Percentiles rank a stretch among this genome's conserved stretches.
These are phyloP conservation scores for Abelmoschus esculentus DNA, from an alignment of 345 rosid species.

Conservation along the genomic window DNA sequence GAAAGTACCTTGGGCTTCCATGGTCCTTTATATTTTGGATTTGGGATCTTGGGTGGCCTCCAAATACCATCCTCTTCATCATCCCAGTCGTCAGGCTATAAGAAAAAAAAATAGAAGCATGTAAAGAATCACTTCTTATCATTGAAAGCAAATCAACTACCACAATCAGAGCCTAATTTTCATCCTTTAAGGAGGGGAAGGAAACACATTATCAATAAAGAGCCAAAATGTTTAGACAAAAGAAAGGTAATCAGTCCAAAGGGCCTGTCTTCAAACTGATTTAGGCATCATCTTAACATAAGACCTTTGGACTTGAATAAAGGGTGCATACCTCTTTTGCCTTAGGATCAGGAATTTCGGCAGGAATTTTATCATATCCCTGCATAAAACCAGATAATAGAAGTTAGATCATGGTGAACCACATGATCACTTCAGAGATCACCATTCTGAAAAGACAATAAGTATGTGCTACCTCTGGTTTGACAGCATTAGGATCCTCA, in stretches of 20 bases:
- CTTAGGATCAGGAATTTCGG: constrained; percentile 58
- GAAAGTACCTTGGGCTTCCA: constrained; percentile 64
- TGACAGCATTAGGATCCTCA: constrained; percentile 68
- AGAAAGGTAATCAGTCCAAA: background rate
- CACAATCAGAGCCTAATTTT: background rate
- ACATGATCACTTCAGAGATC: background rate
- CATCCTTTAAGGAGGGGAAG: background rate
- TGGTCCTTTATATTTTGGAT: constrained; percentile 68
- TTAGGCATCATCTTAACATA: background rate
- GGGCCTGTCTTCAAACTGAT: background rate
- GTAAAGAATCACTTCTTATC: constrained; percentile 4
- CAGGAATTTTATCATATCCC: constrained; percentile 57
- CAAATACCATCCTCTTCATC: constrained; percentile 69
- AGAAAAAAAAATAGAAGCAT: constrained; percentile 7
- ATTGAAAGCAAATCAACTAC: constrained; percentile 1
- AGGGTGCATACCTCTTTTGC: constrained; percentile 42
- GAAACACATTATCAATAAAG: background rate
- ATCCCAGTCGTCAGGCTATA: constrained; percentile 70
- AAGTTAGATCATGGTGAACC: background rate
- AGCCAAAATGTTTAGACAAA: background rate
- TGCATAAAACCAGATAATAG: constrained; percentile 18
- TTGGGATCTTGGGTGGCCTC: constrained; percentile 59
- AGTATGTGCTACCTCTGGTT: constrained; percentile 58
- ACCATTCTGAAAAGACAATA: background rate
- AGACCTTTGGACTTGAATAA: background rate